phyloP scores from a whole-genome alignment of 306 rosid species.

The Pyrus communis region DNA sequence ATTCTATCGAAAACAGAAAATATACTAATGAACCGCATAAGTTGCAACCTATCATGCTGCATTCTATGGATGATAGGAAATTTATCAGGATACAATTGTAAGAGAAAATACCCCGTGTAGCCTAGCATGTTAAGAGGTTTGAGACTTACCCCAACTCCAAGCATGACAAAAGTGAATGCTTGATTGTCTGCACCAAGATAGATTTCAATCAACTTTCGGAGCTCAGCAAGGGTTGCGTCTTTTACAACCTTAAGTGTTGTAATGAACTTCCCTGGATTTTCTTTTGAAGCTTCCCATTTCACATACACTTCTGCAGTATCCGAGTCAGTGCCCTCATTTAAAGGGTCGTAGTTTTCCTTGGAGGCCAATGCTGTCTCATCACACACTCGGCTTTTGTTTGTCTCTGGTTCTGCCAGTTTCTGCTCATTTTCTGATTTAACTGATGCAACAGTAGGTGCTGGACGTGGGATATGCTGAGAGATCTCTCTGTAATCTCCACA shows the following conservation, averaged over 20 bases:
- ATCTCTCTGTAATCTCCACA: slow-evolving; percentile 94
- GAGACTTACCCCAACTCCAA: neutral
- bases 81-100: no score
- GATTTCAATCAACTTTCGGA: slow-evolving; percentile 15
- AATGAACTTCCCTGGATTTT: slow-evolving; percentile 20
- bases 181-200: slow-evolving; percentile 14
- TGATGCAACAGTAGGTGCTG: slow-evolving; percentile 27
- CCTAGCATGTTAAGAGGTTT: neutral
- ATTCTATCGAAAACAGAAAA: neutral
- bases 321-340: neutral
- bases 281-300: slow-evolving; percentile 21
- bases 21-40: neutral
- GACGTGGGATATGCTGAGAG: slow-evolving; percentile 45
- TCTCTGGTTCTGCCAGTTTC: neutral
- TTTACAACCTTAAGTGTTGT: slow-evolving; percentile 5
- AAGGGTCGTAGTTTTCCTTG: slow-evolving; percentile 20
- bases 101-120: neutral
- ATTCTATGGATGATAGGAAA: no score
- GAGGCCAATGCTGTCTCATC: neutral
- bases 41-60: no score
- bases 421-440: neutral
- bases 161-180: slow-evolving; percentile 9
- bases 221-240: slow-evolving; percentile 11
- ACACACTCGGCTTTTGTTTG: neutral
- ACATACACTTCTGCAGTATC: slow-evolving; percentile 8